phyloP scores from a whole-genome alignment of 176 grass and related monocot species.

The Olyra latifolia region DNA sequence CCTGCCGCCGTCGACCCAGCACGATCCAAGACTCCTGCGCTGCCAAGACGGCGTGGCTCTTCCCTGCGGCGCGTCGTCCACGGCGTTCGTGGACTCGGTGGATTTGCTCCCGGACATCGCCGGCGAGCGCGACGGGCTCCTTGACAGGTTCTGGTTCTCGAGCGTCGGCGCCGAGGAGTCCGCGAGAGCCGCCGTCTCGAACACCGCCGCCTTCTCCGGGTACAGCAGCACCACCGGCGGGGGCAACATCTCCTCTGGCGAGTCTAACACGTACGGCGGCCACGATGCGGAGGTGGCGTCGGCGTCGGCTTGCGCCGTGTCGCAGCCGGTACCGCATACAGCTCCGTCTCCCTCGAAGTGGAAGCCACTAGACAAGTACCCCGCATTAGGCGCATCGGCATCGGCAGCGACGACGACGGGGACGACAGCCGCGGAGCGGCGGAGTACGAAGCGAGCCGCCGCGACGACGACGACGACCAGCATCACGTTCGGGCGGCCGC shows the following conservation, averaged over 20 bases:
- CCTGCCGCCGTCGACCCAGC: conserved; percentile 6
- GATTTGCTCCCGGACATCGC: conserved; percentile 9
- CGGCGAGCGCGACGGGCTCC: not conserved
- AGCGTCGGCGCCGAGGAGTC: not conserved
- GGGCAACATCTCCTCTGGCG: conserved; percentile 54
- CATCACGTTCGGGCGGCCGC: conserved; percentile 25
- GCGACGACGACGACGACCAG: conserved; percentile 13
- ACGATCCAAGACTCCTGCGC: not conserved
- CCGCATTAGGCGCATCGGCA: not conserved
- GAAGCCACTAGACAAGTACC: conserved; percentile 1
- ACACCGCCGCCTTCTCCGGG: conserved; percentile 42
- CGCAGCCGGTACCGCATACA: not conserved
- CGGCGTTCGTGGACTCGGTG: conserved; percentile 4
- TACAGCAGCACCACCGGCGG: conserved; percentile 47
- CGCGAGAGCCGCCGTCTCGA: conserved; percentile 5
- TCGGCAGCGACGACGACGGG: not conserved
- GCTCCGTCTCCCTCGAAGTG: not conserved
- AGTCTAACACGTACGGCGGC: conserved; percentile 39
- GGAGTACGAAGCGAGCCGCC: not conserved
- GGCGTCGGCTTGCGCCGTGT: not conserved
- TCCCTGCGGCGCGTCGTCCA: not conserved
- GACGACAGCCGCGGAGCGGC: not conserved
- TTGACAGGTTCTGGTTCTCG: conserved; percentile 26
- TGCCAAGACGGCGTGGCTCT: not conserved
- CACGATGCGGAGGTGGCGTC: conserved; percentile 50